These are phyloP conservation scores for Boeremia lycopersici DNA, from an alignment of 2,329 filamentous ascomycete genomes.

Conservation along the genomic window DNA sequence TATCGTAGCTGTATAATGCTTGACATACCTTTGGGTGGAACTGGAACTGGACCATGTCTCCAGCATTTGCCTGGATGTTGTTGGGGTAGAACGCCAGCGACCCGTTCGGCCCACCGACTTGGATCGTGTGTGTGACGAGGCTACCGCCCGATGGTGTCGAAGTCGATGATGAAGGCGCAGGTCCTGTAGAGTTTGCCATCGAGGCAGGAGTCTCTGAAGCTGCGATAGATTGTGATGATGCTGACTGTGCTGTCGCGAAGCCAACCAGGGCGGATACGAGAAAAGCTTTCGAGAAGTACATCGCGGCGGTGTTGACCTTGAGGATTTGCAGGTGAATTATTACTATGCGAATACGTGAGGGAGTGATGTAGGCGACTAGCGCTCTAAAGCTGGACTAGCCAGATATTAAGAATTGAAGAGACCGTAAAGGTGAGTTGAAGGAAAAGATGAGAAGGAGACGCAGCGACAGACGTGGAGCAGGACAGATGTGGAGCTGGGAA, in stretches of 20 bases:
- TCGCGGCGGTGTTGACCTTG: conserved; percentile 26
- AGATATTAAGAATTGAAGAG: conserved; percentile 46
- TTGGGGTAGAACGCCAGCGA: conserved; percentile 69
- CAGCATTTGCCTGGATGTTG: conserved; percentile 66
- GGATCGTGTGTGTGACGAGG: conserved; percentile 62
- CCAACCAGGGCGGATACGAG: conserved; percentile 40
- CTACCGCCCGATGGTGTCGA: conserved; percentile 21
- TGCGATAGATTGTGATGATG: conserved; percentile 17
- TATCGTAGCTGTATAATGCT: background rate
- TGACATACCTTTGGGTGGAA: conserved; percentile 54
- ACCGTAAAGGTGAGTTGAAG: conserved; percentile 15
- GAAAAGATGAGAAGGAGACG: conserved; percentile 37
- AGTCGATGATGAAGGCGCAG: conserved; percentile 15
- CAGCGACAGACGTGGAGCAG: conserved; percentile 35
- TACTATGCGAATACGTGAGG: conserved; percentile 27
- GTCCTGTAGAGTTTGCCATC: conserved; percentile 10
- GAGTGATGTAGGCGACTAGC: conserved; percentile 46
- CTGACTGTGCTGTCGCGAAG: conserved; percentile 32
- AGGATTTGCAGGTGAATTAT: conserved; percentile 32
- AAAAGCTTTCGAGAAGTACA: conserved; percentile 45
- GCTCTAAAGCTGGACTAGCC: conserved; percentile 49
- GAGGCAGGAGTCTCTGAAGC: conserved; percentile 27
- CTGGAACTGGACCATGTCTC: conserved; percentile 62
- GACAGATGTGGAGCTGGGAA: conserved; percentile 35
- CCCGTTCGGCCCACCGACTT: conserved; percentile 62